Conservation (phyloP, 2,329 filamentous ascomycete species). For the Pseudogymnoascus sp. region DNA sequence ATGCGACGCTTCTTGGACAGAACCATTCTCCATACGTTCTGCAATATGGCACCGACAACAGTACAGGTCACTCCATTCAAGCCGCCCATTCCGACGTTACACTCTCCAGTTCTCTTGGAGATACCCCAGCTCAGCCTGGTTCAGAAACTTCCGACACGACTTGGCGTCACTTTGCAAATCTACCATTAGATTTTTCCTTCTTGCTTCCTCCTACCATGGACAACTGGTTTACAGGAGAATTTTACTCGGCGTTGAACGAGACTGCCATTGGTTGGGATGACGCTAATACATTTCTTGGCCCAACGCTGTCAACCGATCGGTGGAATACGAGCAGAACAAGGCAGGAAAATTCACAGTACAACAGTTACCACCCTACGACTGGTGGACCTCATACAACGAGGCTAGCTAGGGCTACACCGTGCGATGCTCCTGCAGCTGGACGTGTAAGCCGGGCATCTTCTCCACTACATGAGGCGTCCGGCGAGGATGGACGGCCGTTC, state of each 20-base stretch:
- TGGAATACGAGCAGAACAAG: constrained; percentile 1
- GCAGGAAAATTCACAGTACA: not conserved
- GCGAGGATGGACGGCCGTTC: constrained; percentile 23
- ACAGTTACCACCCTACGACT: not conserved
- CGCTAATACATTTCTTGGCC: constrained; percentile 10
- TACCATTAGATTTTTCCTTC: constrained; percentile 18
- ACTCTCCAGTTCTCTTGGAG: not conserved
- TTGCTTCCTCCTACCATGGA: constrained; percentile 16
- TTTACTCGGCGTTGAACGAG: constrained; percentile 22
- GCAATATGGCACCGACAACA: not conserved
- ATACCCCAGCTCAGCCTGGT: not conserved
- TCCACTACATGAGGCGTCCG: constrained; percentile 17
- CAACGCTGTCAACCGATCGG: constrained; percentile 6
- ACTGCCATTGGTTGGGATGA: constrained; percentile 19
- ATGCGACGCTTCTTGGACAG: not conserved
- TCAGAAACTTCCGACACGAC: not conserved
- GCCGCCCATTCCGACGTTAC: not conserved
- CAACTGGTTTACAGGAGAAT: constrained; percentile 21
- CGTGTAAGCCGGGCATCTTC: constrained; percentile 14
- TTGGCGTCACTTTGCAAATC: not conserved
- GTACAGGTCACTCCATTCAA: not conserved
- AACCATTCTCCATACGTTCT: not conserved
- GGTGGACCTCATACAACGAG: not conserved
- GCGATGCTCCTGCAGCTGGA: not conserved
- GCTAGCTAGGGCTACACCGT: not conserved